Evolutionary conservation across 1,139 yeast species (phyloP).

Genomic region (Pichia sp.): DNA sequence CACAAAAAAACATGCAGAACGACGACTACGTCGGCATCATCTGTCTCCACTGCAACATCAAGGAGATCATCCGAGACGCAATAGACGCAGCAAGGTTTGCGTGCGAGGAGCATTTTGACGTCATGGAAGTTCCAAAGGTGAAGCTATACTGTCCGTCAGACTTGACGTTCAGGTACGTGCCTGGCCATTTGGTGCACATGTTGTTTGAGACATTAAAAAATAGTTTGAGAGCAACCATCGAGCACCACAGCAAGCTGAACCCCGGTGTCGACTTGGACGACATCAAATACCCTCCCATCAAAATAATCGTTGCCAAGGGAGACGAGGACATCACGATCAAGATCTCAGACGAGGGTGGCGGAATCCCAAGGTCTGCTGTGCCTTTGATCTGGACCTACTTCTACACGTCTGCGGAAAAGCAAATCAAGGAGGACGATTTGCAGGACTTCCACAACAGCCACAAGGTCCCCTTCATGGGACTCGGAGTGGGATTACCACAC

Average conservation of each 20-base stretch:
- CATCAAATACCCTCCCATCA: constrained; percentile 74
- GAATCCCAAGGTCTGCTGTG: constrained; percentile 78
- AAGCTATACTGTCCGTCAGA: constrained; percentile 69
- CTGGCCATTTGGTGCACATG: constrained; percentile 87
- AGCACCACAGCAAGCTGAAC: constrained; percentile 51
- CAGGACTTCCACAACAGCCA: constrained; percentile 45
- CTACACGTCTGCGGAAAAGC: constrained; percentile 79
- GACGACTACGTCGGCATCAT: constrained; percentile 77
- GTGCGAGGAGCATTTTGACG: constrained; percentile 82
- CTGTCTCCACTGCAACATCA: constrained; percentile 73
- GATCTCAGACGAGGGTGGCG: constrained; percentile 92
- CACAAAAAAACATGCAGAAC: constrained; percentile 37
- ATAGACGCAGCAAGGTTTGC: constrained; percentile 82
- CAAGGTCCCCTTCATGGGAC: constrained; percentile 92
- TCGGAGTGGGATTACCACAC: constrained; percentile 88
- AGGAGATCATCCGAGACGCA: constrained; percentile 78
- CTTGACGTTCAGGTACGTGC: constrained; percentile 79
- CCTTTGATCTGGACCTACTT: constrained; percentile 89
- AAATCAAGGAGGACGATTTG: constrained; percentile 70
- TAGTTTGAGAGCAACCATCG: constrained; percentile 80
- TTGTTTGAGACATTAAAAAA: constrained; percentile 80
- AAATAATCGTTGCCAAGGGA: constrained; percentile 87
- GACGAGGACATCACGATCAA: constrained; percentile 90
- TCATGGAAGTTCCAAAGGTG: constrained; percentile 77
- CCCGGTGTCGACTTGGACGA: constrained; percentile 56